Percentiles rank a stretch among this genome's conserved stretches.
Evolutionary conservation across 805 yeast species (phyloP).

Genomic region (Tetrapisispora iriomotensis): DNA sequence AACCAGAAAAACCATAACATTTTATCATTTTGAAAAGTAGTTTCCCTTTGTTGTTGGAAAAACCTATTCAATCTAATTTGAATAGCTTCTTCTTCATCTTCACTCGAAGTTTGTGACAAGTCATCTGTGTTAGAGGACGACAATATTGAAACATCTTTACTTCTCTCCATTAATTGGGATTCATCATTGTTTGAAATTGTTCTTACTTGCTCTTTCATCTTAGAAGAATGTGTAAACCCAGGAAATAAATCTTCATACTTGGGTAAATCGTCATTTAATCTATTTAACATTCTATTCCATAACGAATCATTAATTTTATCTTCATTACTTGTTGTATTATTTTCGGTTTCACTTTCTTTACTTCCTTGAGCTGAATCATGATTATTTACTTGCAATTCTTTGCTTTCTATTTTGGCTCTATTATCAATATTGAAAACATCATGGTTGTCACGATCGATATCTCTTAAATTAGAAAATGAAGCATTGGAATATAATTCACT

Average conservation of each 20-base stretch:
- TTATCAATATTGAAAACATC: slow-evolving; percentile 1
- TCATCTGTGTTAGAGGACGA: slow-evolving; percentile 3
- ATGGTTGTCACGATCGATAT: not conserved
- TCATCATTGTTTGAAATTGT: not conserved
- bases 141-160: not conserved
- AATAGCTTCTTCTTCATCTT: slow-evolving; percentile 26
- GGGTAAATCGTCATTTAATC: slow-evolving; percentile 45
- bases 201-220: not conserved
- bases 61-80: slow-evolving; percentile 32
- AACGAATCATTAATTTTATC: slow-evolving; percentile 15
- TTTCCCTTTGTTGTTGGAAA: slow-evolving; percentile 33
- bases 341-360: not conserved
- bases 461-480: not conserved
- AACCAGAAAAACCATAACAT: slow-evolving; percentile 88
- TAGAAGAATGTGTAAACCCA: not conserved
- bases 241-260: slow-evolving; percentile 72
- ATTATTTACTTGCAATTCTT: not conserved
- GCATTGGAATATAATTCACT: slow-evolving; percentile 10
- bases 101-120: slow-evolving; percentile 24
- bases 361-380: not conserved
- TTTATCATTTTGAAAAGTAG: slow-evolving; percentile 53
- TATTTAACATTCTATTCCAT: slow-evolving; percentile 32
- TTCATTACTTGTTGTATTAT: not conserved
- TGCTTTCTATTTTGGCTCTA: not conserved
- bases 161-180: not conserved